Conservation (phyloP, 2,329 filamentous ascomycete genomes). For the Talaromyces rugulosus region DNA sequence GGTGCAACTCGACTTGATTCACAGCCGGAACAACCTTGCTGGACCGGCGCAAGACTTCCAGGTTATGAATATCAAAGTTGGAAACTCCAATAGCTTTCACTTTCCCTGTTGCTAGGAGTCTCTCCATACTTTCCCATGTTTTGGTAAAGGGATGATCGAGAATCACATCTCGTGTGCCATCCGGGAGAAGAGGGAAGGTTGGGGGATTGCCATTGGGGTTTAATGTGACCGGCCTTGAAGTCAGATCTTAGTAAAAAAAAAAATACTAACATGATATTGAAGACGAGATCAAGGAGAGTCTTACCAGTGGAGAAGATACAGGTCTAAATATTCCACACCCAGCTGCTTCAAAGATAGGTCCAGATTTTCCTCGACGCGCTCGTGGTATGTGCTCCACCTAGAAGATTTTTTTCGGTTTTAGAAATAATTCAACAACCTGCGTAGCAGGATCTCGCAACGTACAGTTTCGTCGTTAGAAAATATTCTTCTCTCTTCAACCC, state of each 20-base stretch:
- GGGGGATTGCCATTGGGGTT: constrained; percentile 43
- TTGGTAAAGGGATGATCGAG: constrained; percentile 64
- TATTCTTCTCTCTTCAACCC: constrained; percentile 70
- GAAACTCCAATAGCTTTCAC: constrained; percentile 55
- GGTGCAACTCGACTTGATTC: constrained; percentile 68
- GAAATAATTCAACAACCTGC: neutral
- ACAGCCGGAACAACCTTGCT: constrained; percentile 55
- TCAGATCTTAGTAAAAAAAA: neutral
- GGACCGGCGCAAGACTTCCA: constrained; percentile 53
- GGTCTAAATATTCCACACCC: constrained; percentile 75
- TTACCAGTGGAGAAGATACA: constrained; percentile 76
- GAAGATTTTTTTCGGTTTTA: neutral
- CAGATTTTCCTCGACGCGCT: constrained; percentile 63
- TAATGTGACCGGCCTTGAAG: constrained; percentile 57
- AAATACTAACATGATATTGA: neutral
- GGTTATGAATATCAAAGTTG: constrained; percentile 52
- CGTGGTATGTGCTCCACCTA: constrained; percentile 71
- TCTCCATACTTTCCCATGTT: constrained; percentile 70
- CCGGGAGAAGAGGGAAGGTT: constrained; percentile 60
- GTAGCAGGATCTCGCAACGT: neutral
- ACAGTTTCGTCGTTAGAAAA: constrained; percentile 77
- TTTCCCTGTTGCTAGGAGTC: constrained; percentile 51
- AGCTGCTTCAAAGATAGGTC: constrained; percentile 69
- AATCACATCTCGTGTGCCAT: constrained; percentile 70
- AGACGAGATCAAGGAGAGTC: neutral